These are phyloP conservation scores for Scleroderma bovista DNA, from an alignment of 768 basidiomycete genomes.

Conservation along the genomic window DNA sequence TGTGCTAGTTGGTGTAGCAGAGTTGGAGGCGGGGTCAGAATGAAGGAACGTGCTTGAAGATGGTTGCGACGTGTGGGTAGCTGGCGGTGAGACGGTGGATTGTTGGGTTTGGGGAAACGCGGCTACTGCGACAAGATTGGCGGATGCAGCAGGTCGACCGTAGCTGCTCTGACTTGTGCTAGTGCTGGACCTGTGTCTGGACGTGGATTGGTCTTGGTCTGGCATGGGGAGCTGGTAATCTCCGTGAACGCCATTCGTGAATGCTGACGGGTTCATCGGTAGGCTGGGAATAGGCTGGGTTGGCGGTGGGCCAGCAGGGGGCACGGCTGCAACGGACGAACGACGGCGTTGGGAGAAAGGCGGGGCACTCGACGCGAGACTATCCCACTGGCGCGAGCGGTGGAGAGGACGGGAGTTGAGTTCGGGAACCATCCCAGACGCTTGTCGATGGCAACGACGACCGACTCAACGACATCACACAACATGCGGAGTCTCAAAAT, in stretches of 20 bases:
- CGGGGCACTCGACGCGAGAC: constrained; percentile 15
- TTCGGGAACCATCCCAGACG: constrained; percentile 25
- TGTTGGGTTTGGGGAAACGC: constrained; percentile 52
- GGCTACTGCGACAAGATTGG: constrained; percentile 53
- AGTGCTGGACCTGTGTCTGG: constrained; percentile 31
- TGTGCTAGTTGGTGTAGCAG: constrained; percentile 52
- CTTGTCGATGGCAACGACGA: not conserved
- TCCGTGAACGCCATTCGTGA: constrained; percentile 9
- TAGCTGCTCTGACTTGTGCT: constrained; percentile 27
- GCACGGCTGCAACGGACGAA: constrained; percentile 57
- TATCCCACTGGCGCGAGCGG: constrained; percentile 32
- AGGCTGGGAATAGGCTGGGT: constrained; percentile 68
- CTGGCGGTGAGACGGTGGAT: constrained; percentile 23
- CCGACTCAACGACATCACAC: not conserved
- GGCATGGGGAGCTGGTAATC: constrained; percentile 19
- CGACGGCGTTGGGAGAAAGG: constrained; percentile 51
- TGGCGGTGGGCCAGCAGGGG: constrained; percentile 69
- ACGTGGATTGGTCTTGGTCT: constrained; percentile 25
- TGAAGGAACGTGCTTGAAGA: constrained; percentile 23
- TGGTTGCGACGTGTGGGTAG: constrained; percentile 24
- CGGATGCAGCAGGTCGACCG: constrained; percentile 36
- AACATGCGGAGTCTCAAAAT: not conserved
- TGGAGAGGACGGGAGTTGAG: constrained; percentile 25
- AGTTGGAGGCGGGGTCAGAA: constrained; percentile 47
- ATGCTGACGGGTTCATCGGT: constrained; percentile 33